Percentiles rank a stretch among this genome's conserved stretches.
Evolutionary conservation across 257 asterid species (phyloP).

Genomic region (Petrea volubilis): DNA sequence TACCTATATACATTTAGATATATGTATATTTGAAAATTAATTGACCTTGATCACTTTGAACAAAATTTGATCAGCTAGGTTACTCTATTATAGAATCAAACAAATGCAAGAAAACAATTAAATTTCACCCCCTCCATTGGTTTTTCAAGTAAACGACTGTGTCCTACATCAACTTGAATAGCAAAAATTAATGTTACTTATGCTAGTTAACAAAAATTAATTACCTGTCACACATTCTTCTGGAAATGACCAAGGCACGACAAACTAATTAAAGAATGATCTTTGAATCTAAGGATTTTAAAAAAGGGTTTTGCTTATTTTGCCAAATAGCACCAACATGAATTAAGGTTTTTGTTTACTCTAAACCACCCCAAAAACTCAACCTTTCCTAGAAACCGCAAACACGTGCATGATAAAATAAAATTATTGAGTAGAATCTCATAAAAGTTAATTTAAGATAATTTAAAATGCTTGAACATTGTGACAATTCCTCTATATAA

Average conservation of each 20-base stretch:
- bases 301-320: slow-evolving; percentile 21
- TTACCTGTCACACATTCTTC: slow-evolving; percentile 33
- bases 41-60: too few relatives aligned
- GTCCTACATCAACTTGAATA: neutral
- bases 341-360: slow-evolving; percentile 33
- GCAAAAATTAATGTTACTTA: neutral
- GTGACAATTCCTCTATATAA: slow-evolving; percentile 30
- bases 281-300: slow-evolving; percentile 1
- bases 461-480: slow-evolving; percentile 12
- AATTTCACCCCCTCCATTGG: too few relatives aligned
- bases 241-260: slow-evolving; percentile 22
- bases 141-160: too few relatives aligned
- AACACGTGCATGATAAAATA: slow-evolving; percentile 16
- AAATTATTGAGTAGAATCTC: slow-evolving; percentile 15
- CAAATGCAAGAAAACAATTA: too few relatives aligned
- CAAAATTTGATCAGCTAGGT: too few relatives aligned
- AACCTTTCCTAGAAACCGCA: slow-evolving; percentile 31
- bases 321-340: slow-evolving; percentile 27
- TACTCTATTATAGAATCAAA: too few relatives aligned
- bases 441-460: slow-evolving; percentile 22
- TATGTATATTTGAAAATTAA: too few relatives aligned
- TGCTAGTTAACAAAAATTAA: neutral
- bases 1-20: too few relatives aligned
- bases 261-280: neutral
- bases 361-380: slow-evolving; percentile 18